Evolutionary conservation across 495 filamentous ascomycete genomes (phyloP), one percentile per base, ranked within the genome.

Genomic region (Lasiosphaeris hirsuta): DNA sequence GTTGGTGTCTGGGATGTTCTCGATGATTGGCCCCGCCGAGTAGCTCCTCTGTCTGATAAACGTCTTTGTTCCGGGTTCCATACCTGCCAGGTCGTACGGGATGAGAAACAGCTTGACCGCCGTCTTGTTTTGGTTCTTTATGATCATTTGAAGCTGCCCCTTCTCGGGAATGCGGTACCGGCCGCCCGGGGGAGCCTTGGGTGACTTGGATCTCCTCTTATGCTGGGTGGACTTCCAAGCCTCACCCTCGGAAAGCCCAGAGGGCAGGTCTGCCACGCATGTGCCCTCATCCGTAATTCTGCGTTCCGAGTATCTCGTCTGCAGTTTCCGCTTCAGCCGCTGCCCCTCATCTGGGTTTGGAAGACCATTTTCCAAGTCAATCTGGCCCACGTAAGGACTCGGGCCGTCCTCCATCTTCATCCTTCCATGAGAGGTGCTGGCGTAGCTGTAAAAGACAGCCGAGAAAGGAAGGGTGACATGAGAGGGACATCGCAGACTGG

Each of bases 1-100:
- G 46, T 62, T 51, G 48, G 56, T 47, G 61, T 66, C 54, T 45
- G 58, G 63, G 3, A 59, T 51, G 30, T 41, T 50, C 54, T 92
- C 90, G 56, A 93, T 86, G 51, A 92, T 86, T 10, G 90, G 87
- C 1, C 92, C 92, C 7, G 90, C 86, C 7, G 92, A 96, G 72
- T 96, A 97, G 62, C 87, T 92, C 53, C 96, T 86, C 70, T 99
- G 94, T 47, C 94, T 84, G 59, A 99, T 88, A 62, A 99, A 99
- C 3, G 94, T 99, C 66, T 97, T 97, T 14, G 89, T 94, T 1
- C 92, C 91, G 9, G 90, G 80, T 60, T 94, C 89, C 95, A 99
- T 99, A 54, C 91, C 94, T n/a, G 83, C 79, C 7, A 99, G 79
- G 69, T 97, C 92, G 65, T 99, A 99, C 0, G 95, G 94, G 19